A percentile compares a stretch with the other conserved stretches of the same genome.
These are phyloP conservation scores for Aspergillus amoenus DNA, from an alignment of 2,329 filamentous ascomycete species.

Conservation along the genomic window DNA sequence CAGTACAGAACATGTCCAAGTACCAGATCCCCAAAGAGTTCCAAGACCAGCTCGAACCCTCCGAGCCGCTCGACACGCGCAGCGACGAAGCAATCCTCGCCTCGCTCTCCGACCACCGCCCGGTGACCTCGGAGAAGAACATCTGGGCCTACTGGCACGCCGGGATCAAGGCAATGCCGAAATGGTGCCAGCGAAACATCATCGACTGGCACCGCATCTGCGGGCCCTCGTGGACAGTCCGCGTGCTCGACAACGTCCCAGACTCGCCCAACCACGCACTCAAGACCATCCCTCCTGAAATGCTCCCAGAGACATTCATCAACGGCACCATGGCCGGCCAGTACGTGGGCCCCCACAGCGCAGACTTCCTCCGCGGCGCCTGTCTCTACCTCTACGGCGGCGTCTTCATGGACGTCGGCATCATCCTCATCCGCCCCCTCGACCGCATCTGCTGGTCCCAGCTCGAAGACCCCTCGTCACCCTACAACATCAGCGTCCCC, in stretches of 20 bases:
- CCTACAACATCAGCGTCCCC: not conserved
- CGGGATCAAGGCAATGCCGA: not conserved
- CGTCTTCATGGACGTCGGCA: slow-evolving; percentile 2
- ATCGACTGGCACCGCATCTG: slow-evolving; percentile 1
- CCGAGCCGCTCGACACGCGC: not conserved
- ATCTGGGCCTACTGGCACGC: slow-evolving; percentile 10
- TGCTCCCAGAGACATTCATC: slow-evolving; percentile 13
- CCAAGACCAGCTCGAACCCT: not conserved
- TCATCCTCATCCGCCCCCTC: not conserved
- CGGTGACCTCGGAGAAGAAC: slow-evolving; percentile 4
- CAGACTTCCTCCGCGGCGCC: slow-evolving; percentile 23
- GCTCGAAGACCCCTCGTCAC: not conserved
- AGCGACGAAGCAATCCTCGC: not conserved
- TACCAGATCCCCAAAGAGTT: not conserved
- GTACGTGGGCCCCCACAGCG: slow-evolving; percentile 13
- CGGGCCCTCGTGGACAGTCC: slow-evolving; percentile 4
- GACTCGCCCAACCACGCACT: slow-evolving; percentile 37
- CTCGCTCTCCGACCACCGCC: not conserved
- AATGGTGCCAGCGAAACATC: slow-evolving; percentile 8
- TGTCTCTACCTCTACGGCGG: slow-evolving; percentile 45
- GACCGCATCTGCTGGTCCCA: slow-evolving; percentile 4
- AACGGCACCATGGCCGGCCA: slow-evolving; percentile 15
- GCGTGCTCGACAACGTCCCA: slow-evolving; percentile 10
- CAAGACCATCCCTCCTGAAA: not conserved
- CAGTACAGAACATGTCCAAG: no score